phyloP scores from a whole-genome alignment of 176 grass and related monocot species.

The Avena atlantica region DNA sequence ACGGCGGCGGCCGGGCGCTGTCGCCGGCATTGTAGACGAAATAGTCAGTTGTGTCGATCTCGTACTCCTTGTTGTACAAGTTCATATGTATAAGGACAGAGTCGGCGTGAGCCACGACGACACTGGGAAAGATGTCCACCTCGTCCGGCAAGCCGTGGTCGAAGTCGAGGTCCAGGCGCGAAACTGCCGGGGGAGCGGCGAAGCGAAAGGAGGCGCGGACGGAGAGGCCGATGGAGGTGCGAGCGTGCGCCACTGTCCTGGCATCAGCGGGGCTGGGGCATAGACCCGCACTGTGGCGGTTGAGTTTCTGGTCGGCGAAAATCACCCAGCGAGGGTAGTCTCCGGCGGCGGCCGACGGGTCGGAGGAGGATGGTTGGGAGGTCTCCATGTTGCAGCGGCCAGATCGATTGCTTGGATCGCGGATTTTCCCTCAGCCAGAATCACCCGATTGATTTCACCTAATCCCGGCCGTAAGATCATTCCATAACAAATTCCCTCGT shows the following conservation, averaged over 20 bases:
- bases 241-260: background rate
- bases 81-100: background rate
- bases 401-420: background rate
- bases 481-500: no score
- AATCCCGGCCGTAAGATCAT: no score
- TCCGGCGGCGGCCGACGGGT: background rate
- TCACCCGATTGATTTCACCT: no score
- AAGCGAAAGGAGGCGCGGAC: background rate
- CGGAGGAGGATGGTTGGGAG: background rate
- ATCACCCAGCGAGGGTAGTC: background rate
- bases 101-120: slow-evolving; percentile 8
- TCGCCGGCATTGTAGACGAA: background rate
- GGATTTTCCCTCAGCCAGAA: no score
- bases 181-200: background rate
- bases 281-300: no score
- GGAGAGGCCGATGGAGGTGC: background rate
- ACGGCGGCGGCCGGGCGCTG: background rate
- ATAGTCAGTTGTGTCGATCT: background rate
- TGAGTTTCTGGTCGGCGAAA: background rate
- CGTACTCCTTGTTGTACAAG: no score
- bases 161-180: background rate
- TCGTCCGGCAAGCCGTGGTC: background rate
- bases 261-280: background rate
- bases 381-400: background rate
- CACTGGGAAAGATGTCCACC: background rate